Evolutionary conservation across 2,329 filamentous ascomycete genomes (phyloP).

Genomic region (Paramyrothecium roridum): DNA sequence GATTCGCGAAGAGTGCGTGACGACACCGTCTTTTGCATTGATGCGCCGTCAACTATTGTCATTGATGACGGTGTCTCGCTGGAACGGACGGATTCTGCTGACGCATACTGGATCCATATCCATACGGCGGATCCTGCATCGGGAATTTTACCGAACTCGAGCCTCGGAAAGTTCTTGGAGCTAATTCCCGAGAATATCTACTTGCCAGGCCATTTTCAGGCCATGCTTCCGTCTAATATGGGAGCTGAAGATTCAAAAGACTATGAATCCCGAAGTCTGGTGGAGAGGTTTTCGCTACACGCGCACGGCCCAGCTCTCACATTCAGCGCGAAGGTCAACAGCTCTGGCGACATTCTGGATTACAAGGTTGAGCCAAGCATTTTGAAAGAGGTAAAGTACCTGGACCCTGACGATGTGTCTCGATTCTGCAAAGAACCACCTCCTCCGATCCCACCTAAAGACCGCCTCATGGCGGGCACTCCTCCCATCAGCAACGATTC

Average conservation of each 20-base stretch:
- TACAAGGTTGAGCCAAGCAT: conserved; percentile 50
- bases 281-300: conserved; percentile 53
- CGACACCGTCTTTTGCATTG: conserved; percentile 70
- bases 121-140: conserved; percentile 79
- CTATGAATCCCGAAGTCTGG: conserved; percentile 32
- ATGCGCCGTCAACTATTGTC: conserved; percentile 61
- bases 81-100: conserved; percentile 48
- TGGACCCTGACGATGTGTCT: conserved; percentile 51
- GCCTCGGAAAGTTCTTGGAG: conserved; percentile 58
- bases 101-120: conserved; percentile 71
- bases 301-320: conserved; percentile 52
- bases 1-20: conserved; percentile 57
- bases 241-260: conserved; percentile 23
- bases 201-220: conserved; percentile 52
- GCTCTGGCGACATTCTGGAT: conserved; percentile 50
- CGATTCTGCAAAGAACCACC: conserved; percentile 35
- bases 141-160: conserved; percentile 56
- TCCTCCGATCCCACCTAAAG: conserved; percentile 12
- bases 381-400: conserved; percentile 53
- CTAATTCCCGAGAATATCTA: conserved; percentile 59
- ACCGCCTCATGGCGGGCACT: conserved; percentile 25
- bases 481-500: conserved; percentile 9
- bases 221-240: conserved; percentile 51
- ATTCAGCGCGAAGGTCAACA: conserved; percentile 57
- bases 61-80: conserved; percentile 80